Conservation (phyloP, 306 rosid species). For the Benincasa hispida region DNA sequence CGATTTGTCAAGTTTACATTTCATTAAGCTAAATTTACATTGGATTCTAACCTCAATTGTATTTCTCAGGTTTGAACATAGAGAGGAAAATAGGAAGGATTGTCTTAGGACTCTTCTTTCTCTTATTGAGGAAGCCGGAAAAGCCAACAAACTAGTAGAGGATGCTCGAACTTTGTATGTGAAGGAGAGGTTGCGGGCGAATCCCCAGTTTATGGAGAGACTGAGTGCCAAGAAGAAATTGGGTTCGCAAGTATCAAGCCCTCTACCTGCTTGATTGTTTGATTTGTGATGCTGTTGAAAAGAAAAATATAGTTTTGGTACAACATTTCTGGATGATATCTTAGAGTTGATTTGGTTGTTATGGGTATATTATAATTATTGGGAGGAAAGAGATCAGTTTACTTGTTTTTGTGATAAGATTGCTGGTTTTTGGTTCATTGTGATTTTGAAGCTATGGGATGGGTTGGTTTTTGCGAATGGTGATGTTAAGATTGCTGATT, state of each 20-base stretch:
- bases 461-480: too few species aligned
- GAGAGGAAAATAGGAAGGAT: constrained; percentile 94
- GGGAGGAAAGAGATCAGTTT: too few species aligned
- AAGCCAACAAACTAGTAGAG: constrained; percentile 72
- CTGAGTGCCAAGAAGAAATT: constrained; percentile 51
- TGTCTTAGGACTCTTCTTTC: constrained; percentile 81
- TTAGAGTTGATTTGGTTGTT: background rate
- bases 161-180: constrained; percentile 63
- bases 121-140: constrained; percentile 88
- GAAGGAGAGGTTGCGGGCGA: constrained; percentile 61
- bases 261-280: constrained; percentile 28
- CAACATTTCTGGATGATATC: background rate
- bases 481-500: too few species aligned
- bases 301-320: background rate
- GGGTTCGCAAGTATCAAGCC: constrained; percentile 29
- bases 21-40: background rate
- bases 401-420: too few species aligned
- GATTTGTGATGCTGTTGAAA: background rate
- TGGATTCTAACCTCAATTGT: background rate
- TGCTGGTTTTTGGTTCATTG: too few species aligned
- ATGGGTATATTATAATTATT: too few species aligned
- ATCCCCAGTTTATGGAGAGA: constrained; percentile 77
- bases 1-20: background rate
- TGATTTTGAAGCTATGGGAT: too few species aligned
- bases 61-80: constrained; percentile 61